Evolutionary conservation across 805 yeast genomes (phyloP), one percentile per base, ranked within the genome.

Genomic region (Saturnispora sekii): DNA sequence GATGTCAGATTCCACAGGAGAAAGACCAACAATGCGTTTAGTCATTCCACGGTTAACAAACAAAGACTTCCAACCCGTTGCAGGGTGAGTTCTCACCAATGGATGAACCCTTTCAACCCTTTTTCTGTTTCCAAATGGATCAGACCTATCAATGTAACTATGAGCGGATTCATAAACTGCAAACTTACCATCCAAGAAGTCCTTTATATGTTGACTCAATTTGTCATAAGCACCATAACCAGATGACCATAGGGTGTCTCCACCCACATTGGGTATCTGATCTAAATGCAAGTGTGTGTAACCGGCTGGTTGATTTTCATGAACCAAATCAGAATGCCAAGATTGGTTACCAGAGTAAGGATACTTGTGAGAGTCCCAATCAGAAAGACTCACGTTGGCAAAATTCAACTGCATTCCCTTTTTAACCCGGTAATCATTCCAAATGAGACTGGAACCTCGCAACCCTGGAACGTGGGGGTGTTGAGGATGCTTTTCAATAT

Each of bases 41-140:
- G 79, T 76, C 68, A 68, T 66, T 16, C 65, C 60, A 38, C 76
- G 66, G 58, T 76, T 75, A 34, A 76, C 74, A 50, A 64, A 76
- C 50, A 77, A 61, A 3, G 74, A 64, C 59, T 78, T 79, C 74
- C 76, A 68, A 33, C 81, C 81, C 21, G 83, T 77, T 12, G 71
- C 79, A 10, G 84, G 84, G 53, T 79, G 81, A 32, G 81, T 75
- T 62, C 83, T 69, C 17, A 79, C 70, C 16, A 79, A 49, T 2
- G 82, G 83, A 59, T 79, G 84, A 47, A 69, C 73, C 56, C 79
- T 68, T 52, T 69, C 77, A 44, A 76, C 64, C 43, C 65, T 66
- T 41, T 66, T 64, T 15, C 68, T 69, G 12, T 72, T 70, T 43
- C 61, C 62, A 26, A 75, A 64, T 28, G 76, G 77, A 32, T 66